phyloP scores from a whole-genome alignment of 805 yeast species.

The Priceomyces castillae region DNA sequence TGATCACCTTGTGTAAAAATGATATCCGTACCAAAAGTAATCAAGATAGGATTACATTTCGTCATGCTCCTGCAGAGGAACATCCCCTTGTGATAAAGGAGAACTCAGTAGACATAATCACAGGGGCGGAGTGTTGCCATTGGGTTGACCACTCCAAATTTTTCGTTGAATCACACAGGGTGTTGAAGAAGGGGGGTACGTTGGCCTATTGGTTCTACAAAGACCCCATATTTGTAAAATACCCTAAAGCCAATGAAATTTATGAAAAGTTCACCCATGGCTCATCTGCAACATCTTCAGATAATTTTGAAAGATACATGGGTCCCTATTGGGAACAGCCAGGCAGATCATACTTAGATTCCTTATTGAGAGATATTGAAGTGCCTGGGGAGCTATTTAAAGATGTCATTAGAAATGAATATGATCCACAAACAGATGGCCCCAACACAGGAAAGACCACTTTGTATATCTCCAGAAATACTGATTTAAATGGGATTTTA shows the following conservation, averaged over 20 bases:
- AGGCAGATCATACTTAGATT: conserved; percentile 43
- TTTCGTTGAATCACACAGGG: conserved; percentile 46
- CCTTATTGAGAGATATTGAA: conserved; percentile 38
- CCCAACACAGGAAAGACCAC: conserved; percentile 22
- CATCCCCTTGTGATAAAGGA: conserved; percentile 18
- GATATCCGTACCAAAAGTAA: conserved; percentile 15
- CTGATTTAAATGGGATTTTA: conserved; percentile 19
- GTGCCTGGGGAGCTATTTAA: conserved; percentile 24
- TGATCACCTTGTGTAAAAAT: conserved; percentile 22
- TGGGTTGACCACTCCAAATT: conserved; percentile 67
- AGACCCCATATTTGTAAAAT: conserved; percentile 60
- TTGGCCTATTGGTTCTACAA: conserved; percentile 77
- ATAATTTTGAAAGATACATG: conserved; percentile 41
- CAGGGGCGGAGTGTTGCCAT: conserved; percentile 86
- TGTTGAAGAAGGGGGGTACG: conserved; percentile 62
- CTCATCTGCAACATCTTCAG: conserved; percentile 16
- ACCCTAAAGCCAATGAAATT: conserved; percentile 54
- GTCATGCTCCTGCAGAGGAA: conserved; percentile 24
- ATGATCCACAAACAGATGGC: conserved; percentile 16
- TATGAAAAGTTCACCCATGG: conserved; percentile 50
- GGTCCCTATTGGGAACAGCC: conserved; percentile 48
- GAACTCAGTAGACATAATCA: conserved; percentile 55
- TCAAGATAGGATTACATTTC: conserved; percentile 16
- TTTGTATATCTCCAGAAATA: conserved; percentile 18
- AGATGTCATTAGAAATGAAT: conserved; percentile 25